Conservation (phyloP, 768 basidiomycete genomes). For the Suillus plorans region DNA sequence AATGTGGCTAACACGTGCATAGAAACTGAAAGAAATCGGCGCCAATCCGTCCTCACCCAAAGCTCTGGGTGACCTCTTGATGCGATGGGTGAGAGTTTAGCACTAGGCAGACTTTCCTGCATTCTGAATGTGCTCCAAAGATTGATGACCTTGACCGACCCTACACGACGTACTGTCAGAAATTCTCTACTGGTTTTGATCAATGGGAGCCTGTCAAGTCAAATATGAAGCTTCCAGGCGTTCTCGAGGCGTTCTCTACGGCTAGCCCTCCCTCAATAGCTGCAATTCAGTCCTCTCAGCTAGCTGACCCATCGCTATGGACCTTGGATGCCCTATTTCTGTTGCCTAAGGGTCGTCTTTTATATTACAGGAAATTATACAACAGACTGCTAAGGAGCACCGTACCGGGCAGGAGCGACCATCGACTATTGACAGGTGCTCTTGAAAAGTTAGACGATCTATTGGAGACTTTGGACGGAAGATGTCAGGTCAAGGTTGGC, state of each 20-base stretch:
- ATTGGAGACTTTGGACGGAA: constrained; percentile 62
- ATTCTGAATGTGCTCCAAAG: constrained; percentile 38
- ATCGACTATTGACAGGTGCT: constrained; percentile 76
- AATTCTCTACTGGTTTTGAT: constrained; percentile 79
- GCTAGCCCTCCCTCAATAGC: constrained; percentile 57
- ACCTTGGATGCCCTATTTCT: constrained; percentile 87
- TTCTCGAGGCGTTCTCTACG: constrained; percentile 69
- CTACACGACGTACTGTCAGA: constrained; percentile 77
- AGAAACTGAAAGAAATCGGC: constrained; percentile 96
- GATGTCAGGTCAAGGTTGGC: constrained; percentile 41
- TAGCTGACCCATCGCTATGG: constrained; percentile 54
- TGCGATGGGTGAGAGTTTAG: constrained; percentile 82
- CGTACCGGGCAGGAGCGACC: constrained; percentile 82
- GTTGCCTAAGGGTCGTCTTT: constrained; percentile 79
- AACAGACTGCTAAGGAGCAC: constrained; percentile 83
- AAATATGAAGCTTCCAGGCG: constrained; percentile 67
- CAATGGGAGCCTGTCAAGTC: constrained; percentile 75
- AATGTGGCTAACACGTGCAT: constrained; percentile 18
- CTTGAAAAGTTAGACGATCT: constrained; percentile 78
- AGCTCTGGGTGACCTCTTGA: constrained; percentile 90
- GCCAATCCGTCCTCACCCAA: constrained; percentile 91
- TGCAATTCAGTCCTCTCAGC: constrained; percentile 31
- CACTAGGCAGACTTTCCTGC: constrained; percentile 6
- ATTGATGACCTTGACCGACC: constrained; percentile 89
- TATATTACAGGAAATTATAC: constrained; percentile 93